These are phyloP conservation scores for Taiozyma sp. DNA, from an alignment of 1,139 yeast genomes.

Conservation along the genomic window DNA sequence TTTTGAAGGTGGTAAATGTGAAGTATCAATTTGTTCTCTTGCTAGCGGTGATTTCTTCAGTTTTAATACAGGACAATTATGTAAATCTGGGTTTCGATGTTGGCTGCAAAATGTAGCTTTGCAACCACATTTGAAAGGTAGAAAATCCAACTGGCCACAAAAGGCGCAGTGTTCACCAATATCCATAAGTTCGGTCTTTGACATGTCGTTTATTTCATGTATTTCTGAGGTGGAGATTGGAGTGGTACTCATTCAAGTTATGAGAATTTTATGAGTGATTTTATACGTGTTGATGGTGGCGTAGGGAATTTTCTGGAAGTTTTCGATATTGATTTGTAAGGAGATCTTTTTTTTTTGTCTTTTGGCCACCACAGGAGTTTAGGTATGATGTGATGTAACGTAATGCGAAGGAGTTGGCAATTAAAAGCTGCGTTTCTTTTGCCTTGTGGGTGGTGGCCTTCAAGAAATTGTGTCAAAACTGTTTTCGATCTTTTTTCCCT, in stretches of 20 bases:
- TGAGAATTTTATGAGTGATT: no score
- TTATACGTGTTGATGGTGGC: background rate
- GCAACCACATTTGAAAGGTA: constrained; percentile 68
- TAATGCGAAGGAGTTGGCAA: no score
- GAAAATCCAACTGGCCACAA: constrained; percentile 62
- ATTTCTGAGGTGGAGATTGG: background rate
- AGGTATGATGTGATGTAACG: no score
- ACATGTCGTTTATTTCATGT: background rate
- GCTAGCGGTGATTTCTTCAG: constrained; percentile 8
- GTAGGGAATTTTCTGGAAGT: background rate
- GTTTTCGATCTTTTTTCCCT: no score
- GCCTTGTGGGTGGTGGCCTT: no score
- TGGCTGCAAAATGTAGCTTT: constrained; percentile 50
- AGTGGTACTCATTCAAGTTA: no score
- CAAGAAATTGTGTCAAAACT: background rate
- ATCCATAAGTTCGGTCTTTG: constrained; percentile 47
- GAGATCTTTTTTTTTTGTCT: no score
- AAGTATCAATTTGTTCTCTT: constrained; percentile 12
- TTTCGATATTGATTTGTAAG: background rate
- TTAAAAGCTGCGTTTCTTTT: no score
- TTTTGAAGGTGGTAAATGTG: constrained; percentile 28
- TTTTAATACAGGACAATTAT: constrained; percentile 33
- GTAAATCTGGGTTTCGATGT: constrained; percentile 48
- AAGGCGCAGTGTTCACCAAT: constrained; percentile 64
- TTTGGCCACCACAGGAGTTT: no score